Conservation (phyloP, 148 eudicot genomes). For the Euryodendron excelsum region DNA sequence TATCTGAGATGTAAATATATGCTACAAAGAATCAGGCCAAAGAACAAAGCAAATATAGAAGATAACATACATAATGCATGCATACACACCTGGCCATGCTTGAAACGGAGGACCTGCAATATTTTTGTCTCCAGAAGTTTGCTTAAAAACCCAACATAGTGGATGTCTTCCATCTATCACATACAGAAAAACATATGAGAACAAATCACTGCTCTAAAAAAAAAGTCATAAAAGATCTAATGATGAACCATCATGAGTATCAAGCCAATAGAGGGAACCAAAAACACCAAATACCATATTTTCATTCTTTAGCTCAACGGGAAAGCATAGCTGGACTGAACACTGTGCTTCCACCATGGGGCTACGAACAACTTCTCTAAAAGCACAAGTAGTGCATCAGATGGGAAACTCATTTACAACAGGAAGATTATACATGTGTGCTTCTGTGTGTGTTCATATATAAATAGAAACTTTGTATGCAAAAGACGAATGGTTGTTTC, state of each 20-base stretch:
- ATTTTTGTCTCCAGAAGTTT: conserved; percentile 86
- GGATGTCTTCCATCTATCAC: conserved; percentile 74
- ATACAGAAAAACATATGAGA: background rate
- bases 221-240: background rate
- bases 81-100: conserved; percentile 76
- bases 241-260: too few species aligned
- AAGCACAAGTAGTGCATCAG: conserved; percentile 22
- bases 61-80: background rate
- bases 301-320: conserved; percentile 65
- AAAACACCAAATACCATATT: conserved; percentile 74
- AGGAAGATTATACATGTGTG: background rate
- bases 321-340: conserved; percentile 82
- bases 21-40: conserved; percentile 16
- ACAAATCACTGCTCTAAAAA: background rate
- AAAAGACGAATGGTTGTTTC: background rate
- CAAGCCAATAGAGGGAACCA: too few species aligned
- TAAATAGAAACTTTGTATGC: background rate
- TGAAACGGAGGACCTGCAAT: conserved; percentile 85
- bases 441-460: too few species aligned
- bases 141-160: conserved; percentile 72
- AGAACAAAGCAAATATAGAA: too few species aligned
- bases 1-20: conserved; percentile 48
- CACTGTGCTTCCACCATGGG: conserved; percentile 98
- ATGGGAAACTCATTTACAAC: conserved; percentile 3
- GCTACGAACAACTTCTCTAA: conserved; percentile 86